These are phyloP conservation scores for Sanghuangporus weigelae DNA, from an alignment of 1,284 basidiomycete genomes.

Conservation along the genomic window DNA sequence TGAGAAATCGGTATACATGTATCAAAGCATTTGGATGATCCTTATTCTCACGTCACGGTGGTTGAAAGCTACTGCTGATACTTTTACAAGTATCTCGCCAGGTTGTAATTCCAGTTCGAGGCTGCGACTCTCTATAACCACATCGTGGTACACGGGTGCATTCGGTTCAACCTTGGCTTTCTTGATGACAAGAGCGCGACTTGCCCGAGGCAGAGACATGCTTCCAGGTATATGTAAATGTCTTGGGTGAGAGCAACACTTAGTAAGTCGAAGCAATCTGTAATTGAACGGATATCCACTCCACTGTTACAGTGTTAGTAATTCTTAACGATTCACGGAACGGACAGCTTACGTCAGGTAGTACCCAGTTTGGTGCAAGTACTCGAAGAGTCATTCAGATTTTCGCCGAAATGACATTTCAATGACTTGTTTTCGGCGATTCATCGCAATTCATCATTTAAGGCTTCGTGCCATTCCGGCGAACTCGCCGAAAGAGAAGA, in stretches of 20 bases:
- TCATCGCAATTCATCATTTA: too few species aligned
- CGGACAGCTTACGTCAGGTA: not conserved
- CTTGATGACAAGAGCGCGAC: slow-evolving; percentile 37
- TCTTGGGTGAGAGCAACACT: too few species aligned
- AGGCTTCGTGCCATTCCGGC: too few species aligned
- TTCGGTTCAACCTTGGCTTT: slow-evolving; percentile 26
- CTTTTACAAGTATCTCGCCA: slow-evolving; percentile 60
- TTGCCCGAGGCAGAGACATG: slow-evolving; percentile 11
- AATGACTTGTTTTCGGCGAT: too few species aligned
- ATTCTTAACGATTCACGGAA: too few species aligned
- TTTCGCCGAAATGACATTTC: too few species aligned
- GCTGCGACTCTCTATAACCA: slow-evolving; percentile 41
- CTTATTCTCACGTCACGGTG: slow-evolving; percentile 62
- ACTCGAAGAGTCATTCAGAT: too few species aligned
- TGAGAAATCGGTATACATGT: not conserved
- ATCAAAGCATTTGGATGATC: not conserved
- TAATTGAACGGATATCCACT: too few species aligned
- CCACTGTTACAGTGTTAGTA: too few species aligned
- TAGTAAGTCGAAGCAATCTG: too few species aligned
- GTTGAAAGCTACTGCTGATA: slow-evolving; percentile 72
- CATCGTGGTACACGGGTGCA: slow-evolving; percentile 44
- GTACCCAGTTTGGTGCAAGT: too few species aligned
- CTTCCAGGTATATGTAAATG: not conserved
- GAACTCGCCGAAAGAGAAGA: too few species aligned
- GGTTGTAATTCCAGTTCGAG: slow-evolving; percentile 37